These are phyloP conservation scores for Podila minutissima DNA, from an alignment of 192 early-diverging fungal species.

Conservation along the genomic window DNA sequence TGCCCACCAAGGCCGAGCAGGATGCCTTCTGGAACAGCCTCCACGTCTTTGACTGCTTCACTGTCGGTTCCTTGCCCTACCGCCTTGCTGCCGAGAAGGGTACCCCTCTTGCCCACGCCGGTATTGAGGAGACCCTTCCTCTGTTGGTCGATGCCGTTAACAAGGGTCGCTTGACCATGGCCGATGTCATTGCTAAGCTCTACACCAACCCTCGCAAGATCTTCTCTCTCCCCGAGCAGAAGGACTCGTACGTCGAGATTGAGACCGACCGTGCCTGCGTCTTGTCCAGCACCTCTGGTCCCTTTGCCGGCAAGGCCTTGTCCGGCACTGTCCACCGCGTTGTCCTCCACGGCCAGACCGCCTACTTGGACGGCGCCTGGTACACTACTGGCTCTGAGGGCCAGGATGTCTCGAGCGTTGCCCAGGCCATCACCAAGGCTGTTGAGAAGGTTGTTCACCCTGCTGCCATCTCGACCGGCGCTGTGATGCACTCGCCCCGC, in stretches of 20 bases:
- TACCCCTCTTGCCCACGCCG: conserved; percentile 53
- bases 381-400: conserved; percentile 54
- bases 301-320: conserved; percentile 69
- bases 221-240: conserved; percentile 92
- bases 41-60: conserved; percentile 91
- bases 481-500: conserved; percentile 40
- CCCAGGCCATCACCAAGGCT: conserved; percentile 48
- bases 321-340: conserved; percentile 88
- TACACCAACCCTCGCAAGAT: conserved; percentile 90
- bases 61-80: conserved; percentile 78
- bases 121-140: conserved; percentile 76
- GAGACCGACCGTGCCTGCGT: conserved; percentile 80
- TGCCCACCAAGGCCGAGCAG: conserved; percentile 69
- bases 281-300: conserved; percentile 55
- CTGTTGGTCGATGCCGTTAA: conserved; percentile 85
- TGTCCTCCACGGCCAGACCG: conserved; percentile 85
- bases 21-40: conserved; percentile 86
- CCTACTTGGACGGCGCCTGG: conserved; percentile 85
- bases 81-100: conserved; percentile 65
- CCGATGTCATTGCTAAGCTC: conserved; percentile 79
- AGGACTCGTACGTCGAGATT: conserved; percentile 95
- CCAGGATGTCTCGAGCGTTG: conserved; percentile 56
- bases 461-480: conserved; percentile 2
- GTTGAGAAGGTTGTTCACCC: conserved; percentile 22
- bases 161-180: conserved; percentile 78